These are phyloP conservation scores for Aspergillus ustus DNA, from an alignment of 2,329 filamentous ascomycete species.

Conservation along the genomic window DNA sequence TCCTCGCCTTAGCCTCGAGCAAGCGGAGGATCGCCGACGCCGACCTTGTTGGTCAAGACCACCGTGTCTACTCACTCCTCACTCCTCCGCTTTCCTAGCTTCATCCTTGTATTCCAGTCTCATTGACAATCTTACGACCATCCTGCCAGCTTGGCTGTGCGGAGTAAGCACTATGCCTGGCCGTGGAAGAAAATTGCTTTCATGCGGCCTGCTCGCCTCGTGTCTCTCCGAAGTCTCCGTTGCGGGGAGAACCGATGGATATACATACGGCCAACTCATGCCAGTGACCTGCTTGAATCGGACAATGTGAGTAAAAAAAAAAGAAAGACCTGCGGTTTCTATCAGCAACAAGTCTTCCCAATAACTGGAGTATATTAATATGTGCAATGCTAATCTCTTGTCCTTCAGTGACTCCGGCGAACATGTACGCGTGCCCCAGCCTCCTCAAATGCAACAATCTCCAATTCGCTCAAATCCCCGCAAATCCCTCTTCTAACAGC, in stretches of 20 bases:
- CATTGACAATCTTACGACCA: background rate
- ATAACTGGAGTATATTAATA: too few species aligned
- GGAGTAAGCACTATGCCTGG: slow-evolving; percentile 18
- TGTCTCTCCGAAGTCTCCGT: slow-evolving; percentile 27
- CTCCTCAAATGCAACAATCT: background rate
- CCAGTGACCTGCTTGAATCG: slow-evolving; percentile 75
- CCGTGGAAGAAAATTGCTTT: slow-evolving; percentile 6
- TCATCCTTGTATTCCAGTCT: background rate
- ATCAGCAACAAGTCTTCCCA: too few species aligned
- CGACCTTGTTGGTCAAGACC: slow-evolving; percentile 13
- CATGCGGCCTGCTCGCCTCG: slow-evolving; percentile 24
- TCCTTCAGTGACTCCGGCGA: slow-evolving; percentile 35
- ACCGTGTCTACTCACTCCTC: slow-evolving; percentile 17
- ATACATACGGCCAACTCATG: slow-evolving; percentile 64
- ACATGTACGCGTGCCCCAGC: slow-evolving; percentile 30
- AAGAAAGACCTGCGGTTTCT: background rate
- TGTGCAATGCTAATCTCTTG: slow-evolving; percentile 2
- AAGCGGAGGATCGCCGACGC: slow-evolving; percentile 14
- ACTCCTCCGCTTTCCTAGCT: background rate
- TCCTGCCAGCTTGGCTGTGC: slow-evolving; percentile 8
- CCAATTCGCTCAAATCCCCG: background rate
- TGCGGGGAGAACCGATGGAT: slow-evolving; percentile 38
- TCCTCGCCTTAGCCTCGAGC: background rate
- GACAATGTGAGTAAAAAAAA: slow-evolving; percentile 66
- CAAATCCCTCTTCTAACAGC: background rate